These are phyloP conservation scores for Urochloa ruziziensis DNA, from an alignment of 176 grass and related monocot species.

Conservation along the genomic window DNA sequence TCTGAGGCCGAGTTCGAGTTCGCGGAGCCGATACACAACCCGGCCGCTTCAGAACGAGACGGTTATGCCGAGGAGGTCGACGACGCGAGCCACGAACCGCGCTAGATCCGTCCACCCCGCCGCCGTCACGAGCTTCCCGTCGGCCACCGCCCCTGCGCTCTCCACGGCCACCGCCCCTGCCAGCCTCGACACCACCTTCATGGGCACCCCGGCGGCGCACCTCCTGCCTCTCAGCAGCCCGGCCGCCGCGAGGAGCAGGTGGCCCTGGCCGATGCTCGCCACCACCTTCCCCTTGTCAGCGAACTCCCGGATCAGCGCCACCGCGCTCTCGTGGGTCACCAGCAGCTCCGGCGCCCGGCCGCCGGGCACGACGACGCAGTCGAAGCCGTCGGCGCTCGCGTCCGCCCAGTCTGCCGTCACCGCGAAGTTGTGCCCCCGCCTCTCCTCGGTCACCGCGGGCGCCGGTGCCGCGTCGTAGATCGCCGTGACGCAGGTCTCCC, in stretches of 20 bases:
- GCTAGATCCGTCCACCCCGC: conserved; percentile 28
- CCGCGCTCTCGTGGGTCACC: conserved; percentile 10
- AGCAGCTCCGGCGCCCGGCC: conserved; percentile 36
- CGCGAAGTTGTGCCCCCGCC: conserved; percentile 40
- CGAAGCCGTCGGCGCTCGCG: conserved; percentile 14
- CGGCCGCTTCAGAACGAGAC: conserved; percentile 11
- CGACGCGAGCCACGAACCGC: conserved; percentile 11
- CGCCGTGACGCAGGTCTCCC: conserved; percentile 38
- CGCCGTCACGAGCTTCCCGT: conserved; percentile 28
- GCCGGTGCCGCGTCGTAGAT: conserved; percentile 9
- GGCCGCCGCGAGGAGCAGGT: conserved; percentile 37
- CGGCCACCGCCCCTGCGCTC: not conserved
- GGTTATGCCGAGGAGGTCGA: conserved; percentile 18
- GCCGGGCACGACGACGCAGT: conserved; percentile 35
- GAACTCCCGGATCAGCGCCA: conserved; percentile 29
- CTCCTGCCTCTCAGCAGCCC: conserved; percentile 28
- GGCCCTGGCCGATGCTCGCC: conserved; percentile 38
- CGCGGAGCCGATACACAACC: no score
- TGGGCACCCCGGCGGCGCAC: conserved; percentile 22
- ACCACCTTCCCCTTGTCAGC: conserved; percentile 31
- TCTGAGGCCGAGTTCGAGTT: no score
- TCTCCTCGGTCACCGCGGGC: not conserved
- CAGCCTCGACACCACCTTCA: conserved; percentile 20
- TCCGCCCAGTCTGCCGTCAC: conserved; percentile 25
- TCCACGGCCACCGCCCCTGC: not conserved